phyloP scores from a whole-genome alignment of 176 grass and related monocot genomes.

The Raddia guianensis region DNA sequence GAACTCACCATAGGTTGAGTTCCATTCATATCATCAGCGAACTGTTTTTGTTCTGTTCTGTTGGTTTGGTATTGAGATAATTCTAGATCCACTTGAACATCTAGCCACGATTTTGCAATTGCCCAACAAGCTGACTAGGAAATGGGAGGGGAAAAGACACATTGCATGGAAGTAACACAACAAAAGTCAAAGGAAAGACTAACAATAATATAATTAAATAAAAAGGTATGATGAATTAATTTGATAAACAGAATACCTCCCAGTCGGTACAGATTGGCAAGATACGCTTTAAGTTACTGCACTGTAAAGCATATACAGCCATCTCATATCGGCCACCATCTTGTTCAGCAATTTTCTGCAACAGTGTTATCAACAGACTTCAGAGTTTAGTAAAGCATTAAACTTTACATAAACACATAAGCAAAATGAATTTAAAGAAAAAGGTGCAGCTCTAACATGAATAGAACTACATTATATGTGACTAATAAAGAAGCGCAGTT shows the following conservation, averaged over 20 bases:
- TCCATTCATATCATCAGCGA: conserved; percentile 84
- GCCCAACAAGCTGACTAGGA: conserved; percentile 96
- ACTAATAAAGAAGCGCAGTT: conserved; percentile 17
- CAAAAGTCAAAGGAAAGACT: conserved; percentile 35
- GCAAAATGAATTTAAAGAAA: conserved; percentile 27
- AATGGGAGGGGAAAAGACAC: conserved; percentile 31
- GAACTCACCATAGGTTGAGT: conserved; percentile 50
- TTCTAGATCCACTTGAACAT: conserved; percentile 85
- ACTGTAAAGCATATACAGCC: conserved; percentile 87
- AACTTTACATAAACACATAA: neutral
- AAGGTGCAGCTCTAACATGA: conserved; percentile 15
- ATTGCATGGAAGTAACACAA: conserved; percentile 35
- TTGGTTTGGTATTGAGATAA: conserved; percentile 73
- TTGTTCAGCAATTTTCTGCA: conserved; percentile 96
- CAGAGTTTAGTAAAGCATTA: conserved; percentile 27
- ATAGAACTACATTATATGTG: conserved; percentile 8
- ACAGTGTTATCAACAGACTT: conserved; percentile 33
- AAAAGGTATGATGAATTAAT: conserved; percentile 8
- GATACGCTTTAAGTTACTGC: conserved; percentile 85
- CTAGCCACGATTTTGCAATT: conserved; percentile 92
- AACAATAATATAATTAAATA: conserved; percentile 22
- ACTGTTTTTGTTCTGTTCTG: conserved; percentile 66
- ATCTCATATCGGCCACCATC: conserved; percentile 95
- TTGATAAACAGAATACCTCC: conserved; percentile 76
- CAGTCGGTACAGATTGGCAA: conserved; percentile 90